These are phyloP conservation scores for Dactylis glomerata DNA, from an alignment of 176 grass and related monocot genomes.

Conservation along the genomic window DNA sequence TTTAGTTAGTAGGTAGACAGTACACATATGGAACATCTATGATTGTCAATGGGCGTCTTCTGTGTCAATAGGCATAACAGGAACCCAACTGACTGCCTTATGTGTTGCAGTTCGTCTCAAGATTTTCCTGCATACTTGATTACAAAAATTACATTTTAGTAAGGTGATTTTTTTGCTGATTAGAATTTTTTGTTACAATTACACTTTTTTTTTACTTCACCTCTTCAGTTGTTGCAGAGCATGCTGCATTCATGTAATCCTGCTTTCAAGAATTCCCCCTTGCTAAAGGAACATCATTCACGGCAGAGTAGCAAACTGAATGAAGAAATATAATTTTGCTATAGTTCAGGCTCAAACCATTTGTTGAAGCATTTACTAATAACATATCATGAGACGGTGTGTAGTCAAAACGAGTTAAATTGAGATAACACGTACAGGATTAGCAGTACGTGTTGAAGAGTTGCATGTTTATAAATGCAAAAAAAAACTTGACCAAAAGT, in stretches of 20 bases:
- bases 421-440: constrained; percentile 4
- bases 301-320: constrained; percentile 82
- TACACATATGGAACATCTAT: constrained; percentile 14
- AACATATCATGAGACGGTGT: neutral
- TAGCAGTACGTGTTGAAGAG: constrained; percentile 84
- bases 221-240: constrained; percentile 59
- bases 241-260: constrained; percentile 84
- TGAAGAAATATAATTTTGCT: constrained; percentile 10
- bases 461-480: constrained; percentile 91
- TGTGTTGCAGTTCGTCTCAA: constrained; percentile 79
- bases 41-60: neutral
- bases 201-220: constrained; percentile 34
- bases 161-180: neutral
- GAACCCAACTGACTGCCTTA: constrained; percentile 75
- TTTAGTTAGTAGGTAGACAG: constrained; percentile 17
- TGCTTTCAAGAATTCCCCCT: constrained; percentile 79
- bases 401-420: constrained; percentile 6
- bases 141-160: constrained; percentile 18
- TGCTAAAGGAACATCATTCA: constrained; percentile 97
- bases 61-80: constrained; percentile 62
- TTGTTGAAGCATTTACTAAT: constrained; percentile 19
- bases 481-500: constrained; percentile 81
- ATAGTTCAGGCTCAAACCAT: constrained; percentile 20
- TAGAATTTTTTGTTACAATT: constrained; percentile 6
- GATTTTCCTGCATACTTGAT: constrained; percentile 67